Evolutionary conservation across 768 basidiomycete species (phyloP), one percentile per base, ranked within the genome.

Genomic region (Leccinum ochraceum): DNA sequence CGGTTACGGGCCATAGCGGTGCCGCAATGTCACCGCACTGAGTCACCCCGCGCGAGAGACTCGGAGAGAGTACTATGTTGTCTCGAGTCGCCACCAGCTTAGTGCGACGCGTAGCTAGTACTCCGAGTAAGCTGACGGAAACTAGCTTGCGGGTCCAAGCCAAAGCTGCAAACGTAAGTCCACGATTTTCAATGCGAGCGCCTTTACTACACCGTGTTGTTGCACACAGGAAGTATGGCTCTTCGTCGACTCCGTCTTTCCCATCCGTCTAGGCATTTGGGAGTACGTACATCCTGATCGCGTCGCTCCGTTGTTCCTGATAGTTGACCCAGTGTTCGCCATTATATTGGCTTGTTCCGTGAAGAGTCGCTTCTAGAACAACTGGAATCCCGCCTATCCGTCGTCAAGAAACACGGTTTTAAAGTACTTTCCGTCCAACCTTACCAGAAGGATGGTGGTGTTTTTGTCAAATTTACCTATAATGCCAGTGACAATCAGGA

Each of bases 381-480:
- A 30, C 74, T 95, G 20, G 68, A 74, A 16, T 66, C 67, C 1
- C 78, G 85, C 36, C 76, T 94, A 8, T 77, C 81, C 13, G 63
- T 73, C 7, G 78, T 91, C 44, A 80, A 81, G 32, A 67, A 79
- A 1, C 83, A 86, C 64, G 78, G 76, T 37, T 91, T 94, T 68
- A 75, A 78, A 32, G 74, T 92, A n/a, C 67, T 87, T 4, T 81
- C 83, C 24, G 67, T 93, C 6, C 80, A 91, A 56, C 86, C 86
- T 7, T 80, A 86, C 62, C 73, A 75, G 55, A 95, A 95, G 67
- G 93, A 95, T 62, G 94, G 94, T 3, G 94, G 94, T 5, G 87
- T 92, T 16, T 94, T 93, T 69, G 87, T 94, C 39, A 80, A 80
- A 34, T 93, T 94, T 71, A 74, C 78, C 22, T 95, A 88, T 67